Evolutionary conservation across 202 grass and related monocot genomes (phyloP), one percentile per base, ranked within the genome.

Genomic region (Panicum virgatum): DNA sequence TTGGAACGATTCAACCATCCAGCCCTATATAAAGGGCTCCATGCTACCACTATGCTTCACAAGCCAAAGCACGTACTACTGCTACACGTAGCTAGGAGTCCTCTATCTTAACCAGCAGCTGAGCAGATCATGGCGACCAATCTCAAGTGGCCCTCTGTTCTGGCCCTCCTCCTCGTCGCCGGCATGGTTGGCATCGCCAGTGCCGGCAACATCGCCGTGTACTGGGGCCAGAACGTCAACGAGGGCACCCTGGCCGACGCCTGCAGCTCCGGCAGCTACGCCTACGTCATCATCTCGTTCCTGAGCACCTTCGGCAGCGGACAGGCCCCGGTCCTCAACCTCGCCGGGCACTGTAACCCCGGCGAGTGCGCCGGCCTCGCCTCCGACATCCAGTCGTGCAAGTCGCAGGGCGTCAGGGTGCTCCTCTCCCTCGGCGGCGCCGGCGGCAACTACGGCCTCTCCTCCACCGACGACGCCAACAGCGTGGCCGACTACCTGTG

Each of bases 371-470:
- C 81, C 60, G n/a, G 29, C 47, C 77, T 75, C 13, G 87, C 27
- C 74, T 36, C 69, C 18, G 85, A 94, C 2, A 90, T 97, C 72
- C 14, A 78, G 12, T 8, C 52, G 23, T 93, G 94, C 82, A 81
- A 93, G 61, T 20, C 68, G 3, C 64, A 54, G 53, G 56, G 67
- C 32, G 61, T 97, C 62, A 90, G 89, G 89, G 89, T 92, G 18
- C 82, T 96, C 72, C 93, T 96, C 48, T 96, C 90, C 43, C 66
- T 96, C 67, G 93, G 93, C 56, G 93, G 93, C 45, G 62, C 0
- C 23, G 1, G 8, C 12, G 89, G 93, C 20, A 84, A 7, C 37
- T 91, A 97, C 89, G 46, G 66, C 27, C 90, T 93, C 2, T 48
- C 85, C 58, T 93, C 90, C 77, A 32, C 58, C 66, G 64, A 67